These are phyloP conservation scores for Fraxinus nigra DNA, from an alignment of 305 asterid species.

Conservation along the genomic window DNA sequence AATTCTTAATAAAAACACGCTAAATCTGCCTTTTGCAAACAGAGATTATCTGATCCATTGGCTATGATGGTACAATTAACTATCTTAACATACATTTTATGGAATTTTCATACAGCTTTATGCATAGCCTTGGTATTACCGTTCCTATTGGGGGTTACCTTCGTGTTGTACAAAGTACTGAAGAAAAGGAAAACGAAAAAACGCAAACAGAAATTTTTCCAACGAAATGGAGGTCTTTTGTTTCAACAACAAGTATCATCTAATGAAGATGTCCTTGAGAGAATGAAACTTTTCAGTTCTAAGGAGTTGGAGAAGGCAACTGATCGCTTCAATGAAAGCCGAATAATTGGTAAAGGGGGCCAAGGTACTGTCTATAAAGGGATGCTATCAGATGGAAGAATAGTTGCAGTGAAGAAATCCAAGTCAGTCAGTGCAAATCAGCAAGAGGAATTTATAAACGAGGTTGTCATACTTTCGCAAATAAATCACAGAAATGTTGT, in stretches of 20 bases:
- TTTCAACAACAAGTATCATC: slow-evolving; percentile 34
- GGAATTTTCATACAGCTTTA: slow-evolving; percentile 22
- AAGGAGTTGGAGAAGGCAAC: slow-evolving; percentile 39
- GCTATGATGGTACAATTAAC: not conserved
- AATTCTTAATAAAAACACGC: not conserved
- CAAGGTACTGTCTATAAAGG: slow-evolving; percentile 50
- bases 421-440: slow-evolving; percentile 20
- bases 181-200: slow-evolving; percentile 27
- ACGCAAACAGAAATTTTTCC: slow-evolving; percentile 19
- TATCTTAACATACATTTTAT: not conserved
- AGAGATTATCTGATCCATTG: not conserved
- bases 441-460: slow-evolving; percentile 37
- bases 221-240: slow-evolving; percentile 44
- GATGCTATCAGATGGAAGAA: slow-evolving; percentile 43
- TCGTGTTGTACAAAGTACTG: slow-evolving; percentile 22
- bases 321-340: slow-evolving; percentile 37
- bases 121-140: slow-evolving; percentile 26
- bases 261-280: slow-evolving; percentile 28
- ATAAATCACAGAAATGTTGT: slow-evolving; percentile 43
- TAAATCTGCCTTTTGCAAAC: not conserved
- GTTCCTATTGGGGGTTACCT: not conserved
- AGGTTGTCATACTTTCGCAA: slow-evolving; percentile 41
- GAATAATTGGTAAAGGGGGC: slow-evolving; percentile 43
- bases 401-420: slow-evolving; percentile 42
- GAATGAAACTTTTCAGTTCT: slow-evolving; percentile 33